Evolutionary conservation across 2,329 filamentous ascomycete species (phyloP), one percentile per base, ranked within the genome.

Genomic region (Colletotrichum caudatum): DNA sequence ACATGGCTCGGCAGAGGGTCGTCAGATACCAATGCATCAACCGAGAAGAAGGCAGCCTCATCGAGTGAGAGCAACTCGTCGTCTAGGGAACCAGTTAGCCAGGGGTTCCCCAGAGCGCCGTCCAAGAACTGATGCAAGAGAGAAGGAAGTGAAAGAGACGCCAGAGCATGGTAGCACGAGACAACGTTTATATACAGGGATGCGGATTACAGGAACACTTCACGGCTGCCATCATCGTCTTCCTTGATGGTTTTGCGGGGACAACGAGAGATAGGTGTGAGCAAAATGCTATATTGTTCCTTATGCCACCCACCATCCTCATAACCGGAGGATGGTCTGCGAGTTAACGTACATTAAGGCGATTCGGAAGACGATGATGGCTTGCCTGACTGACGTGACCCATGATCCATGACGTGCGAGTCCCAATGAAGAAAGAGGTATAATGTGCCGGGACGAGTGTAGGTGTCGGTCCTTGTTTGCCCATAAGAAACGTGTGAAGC

Each of bases 11-110:
- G 70, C 26, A 71, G 44, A 5, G 78, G 76, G n/a, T 88, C 82
- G 76, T 93, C 91, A 29, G 90, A 88, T 16, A 93, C 91, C 5
- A 93, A 82, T 4, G 90, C 90, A 78, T 93, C 91, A 51, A 93
- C 88, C n/a, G 88, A 90, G 54, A 85, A 84, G 3, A 85, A 84
- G 3, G 85, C 86, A 16, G 87, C 90, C 74, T 91, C 90, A 73
- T 91, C 89, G 57, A 91, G 82, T 14, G 86, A 87, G 69, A 85
- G 83, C n/a, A 89, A 80, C 61, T 89, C 87, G 77, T 92, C 90
- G 81, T 92, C 91, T 93, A 82, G 75, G 77, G 78, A 76, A 71
- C 76, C 76, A 76, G 80, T 88, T 82, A 88, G 85, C 83, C 78
- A 74, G 74, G 68, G 48, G 71, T 64, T 72, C 73, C 71, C 72